These are phyloP conservation scores for Coniferiporia sulphurascens DNA, from an alignment of 1,284 basidiomycete genomes.

Conservation along the genomic window DNA sequence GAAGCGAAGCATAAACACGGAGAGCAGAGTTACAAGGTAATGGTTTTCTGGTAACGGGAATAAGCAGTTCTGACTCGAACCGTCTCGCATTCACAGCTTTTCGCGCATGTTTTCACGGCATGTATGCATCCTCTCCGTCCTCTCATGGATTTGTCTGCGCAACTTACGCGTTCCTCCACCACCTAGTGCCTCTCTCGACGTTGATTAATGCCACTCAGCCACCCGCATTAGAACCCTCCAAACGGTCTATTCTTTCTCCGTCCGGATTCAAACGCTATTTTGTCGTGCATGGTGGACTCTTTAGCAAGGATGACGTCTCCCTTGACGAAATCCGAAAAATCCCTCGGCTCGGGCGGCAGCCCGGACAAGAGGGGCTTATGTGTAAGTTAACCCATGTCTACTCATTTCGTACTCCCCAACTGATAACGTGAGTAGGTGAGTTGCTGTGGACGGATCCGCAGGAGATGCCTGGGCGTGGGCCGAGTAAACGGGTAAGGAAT, in stretches of 20 bases:
- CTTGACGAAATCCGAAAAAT: conserved; percentile 90
- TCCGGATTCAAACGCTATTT: conserved; percentile 88
- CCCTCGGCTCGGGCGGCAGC: conserved; percentile 84
- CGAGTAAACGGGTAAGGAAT: conserved; percentile 78
- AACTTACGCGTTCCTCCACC: conserved; percentile 12
- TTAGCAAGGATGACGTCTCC: conserved; percentile 91
- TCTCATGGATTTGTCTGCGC: not conserved
- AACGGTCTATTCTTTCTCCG: conserved; percentile 68
- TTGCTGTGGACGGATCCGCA: conserved; percentile 96
- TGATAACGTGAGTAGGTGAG: conserved; percentile 49
- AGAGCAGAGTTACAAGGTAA: conserved; percentile 83
- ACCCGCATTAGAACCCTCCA: conserved; percentile 44
- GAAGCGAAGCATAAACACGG: conserved; percentile 96
- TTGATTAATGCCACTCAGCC: conserved; percentile 72
- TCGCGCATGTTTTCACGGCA: conserved; percentile 87
- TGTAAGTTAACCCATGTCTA: conserved; percentile 37
- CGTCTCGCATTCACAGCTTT: conserved; percentile 54
- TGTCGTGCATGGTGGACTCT: conserved; percentile 94
- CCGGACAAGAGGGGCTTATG: conserved; percentile 94
- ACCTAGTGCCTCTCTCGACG: conserved; percentile 83
- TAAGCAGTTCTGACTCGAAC: not conserved
- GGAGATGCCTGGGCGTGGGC: conserved; percentile 84
- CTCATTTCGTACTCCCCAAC: conserved; percentile 27
- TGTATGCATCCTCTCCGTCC: conserved; percentile 44
- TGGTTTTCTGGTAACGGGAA: not conserved